Evolutionary conservation across 139 green algal species (phyloP), one percentile per base, ranked within the genome.

Genomic region (Ostreobium quekettii): DNA sequence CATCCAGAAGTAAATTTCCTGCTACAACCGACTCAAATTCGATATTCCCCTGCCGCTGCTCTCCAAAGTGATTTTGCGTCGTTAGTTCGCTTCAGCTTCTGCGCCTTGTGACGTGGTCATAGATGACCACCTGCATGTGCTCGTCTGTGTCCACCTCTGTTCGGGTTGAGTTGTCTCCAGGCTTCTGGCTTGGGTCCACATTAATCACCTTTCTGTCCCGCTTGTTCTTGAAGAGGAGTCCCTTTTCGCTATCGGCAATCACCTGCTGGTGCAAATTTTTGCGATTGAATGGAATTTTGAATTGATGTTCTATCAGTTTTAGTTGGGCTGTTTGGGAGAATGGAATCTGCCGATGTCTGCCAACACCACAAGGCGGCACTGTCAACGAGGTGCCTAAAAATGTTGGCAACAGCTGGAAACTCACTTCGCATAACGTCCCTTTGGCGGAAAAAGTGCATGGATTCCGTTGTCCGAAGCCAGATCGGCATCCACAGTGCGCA

Each of bases 151-250:
- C 62, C 57, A 96, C 66, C 59, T 92, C 84, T 0, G 73, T 91
- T 53, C 90, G 83, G 0, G 82, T 92, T 24, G 75, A 84, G 81
- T 95, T 92, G 71, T 95, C 86, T 0, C 86, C 86, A 3, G 84
- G 86, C 38, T 74, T 74, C 3, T 74, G 74, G 0, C 70, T 69
- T n/a, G 83, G 83, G 66, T 89, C 78, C 32, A 95, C 87, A 71
- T 90, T 90, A 61, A 91, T 84, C 24, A 90, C 71, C 73, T 95
- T 95, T 31, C 87, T 76, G 80, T 96, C 89, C 1, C 89, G 76
- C 70, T 93, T 92, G 81, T 91, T 93, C 71, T 95, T 93, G 85
- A 95, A 96, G 39, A 91, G 48, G 53, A 95, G 70, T 1, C 90
- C 89, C 0, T 72, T 73, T 36, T 85, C 74, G 56, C 86, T 87